Conservation (phyloP, 139 green algal species). For the Zygnema cylindricum region DNA sequence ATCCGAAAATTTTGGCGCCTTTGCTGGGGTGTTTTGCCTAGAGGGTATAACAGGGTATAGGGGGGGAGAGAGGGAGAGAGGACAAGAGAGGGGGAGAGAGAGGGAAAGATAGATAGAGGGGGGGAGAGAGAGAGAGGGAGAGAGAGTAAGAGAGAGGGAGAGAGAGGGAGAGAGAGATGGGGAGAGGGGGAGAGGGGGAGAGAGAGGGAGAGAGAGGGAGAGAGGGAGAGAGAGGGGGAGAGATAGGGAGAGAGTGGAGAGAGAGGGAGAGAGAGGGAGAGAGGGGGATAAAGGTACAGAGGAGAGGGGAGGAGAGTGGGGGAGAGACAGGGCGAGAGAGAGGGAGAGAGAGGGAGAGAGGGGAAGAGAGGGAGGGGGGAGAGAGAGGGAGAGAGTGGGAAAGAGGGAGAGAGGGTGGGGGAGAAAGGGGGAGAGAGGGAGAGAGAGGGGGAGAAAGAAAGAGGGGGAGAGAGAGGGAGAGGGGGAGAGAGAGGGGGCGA, state of each 20-base stretch:
- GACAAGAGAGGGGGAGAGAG: conserved; percentile 21
- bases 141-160: conserved; percentile 24
- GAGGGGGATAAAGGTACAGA: conserved; percentile 14
- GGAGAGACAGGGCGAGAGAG: neutral
- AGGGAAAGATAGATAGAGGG: conserved; percentile 17
- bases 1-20: too few species aligned
- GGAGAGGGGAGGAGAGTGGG: conserved; percentile 14
- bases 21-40: too few species aligned
- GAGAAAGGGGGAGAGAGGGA: too few species aligned
- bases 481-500: neutral
- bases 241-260: neutral
- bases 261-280: conserved; percentile 23
- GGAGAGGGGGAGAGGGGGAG: conserved; percentile 30
- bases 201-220: neutral
- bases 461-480: neutral
- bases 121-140: conserved; percentile 35
- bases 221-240: neutral
- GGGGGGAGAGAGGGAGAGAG: conserved; percentile 26
- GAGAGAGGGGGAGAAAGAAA: too few species aligned
- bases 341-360: neutral
- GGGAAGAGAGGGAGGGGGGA: neutral
- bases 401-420: neutral
- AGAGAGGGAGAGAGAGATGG: conserved; percentile 4
- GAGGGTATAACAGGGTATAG: neutral
- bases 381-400: conserved; percentile 10